These are phyloP conservation scores for Petunia axillaris DNA, from an alignment of 257 asterid species.

Conservation along the genomic window DNA sequence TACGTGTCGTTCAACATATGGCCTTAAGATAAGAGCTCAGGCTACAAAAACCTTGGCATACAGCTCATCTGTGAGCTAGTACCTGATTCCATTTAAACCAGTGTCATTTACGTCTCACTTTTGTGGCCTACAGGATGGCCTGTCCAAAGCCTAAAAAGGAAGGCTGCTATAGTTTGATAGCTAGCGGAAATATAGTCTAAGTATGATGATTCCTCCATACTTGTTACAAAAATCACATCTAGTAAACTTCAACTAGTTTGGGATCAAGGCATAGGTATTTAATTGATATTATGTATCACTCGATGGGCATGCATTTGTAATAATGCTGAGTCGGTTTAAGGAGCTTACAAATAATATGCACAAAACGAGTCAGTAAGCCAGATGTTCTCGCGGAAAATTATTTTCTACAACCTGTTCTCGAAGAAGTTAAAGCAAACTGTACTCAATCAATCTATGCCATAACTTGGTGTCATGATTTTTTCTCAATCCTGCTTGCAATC, in stretches of 20 bases:
- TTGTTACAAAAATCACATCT: conserved; percentile 1
- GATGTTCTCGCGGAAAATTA: not conserved
- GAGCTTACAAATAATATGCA: conserved; percentile 13
- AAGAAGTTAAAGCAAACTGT: not conserved
- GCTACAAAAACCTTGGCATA: not conserved
- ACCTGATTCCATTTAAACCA: not conserved
- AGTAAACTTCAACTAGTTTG: not conserved
- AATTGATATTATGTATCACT: not conserved
- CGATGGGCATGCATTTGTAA: not conserved
- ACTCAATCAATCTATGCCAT: not conserved
- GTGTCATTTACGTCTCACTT: not conserved
- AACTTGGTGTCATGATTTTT: not conserved
- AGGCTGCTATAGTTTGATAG: not conserved
- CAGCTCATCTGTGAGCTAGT: not conserved
- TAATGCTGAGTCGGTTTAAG: not conserved
- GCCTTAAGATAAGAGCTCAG: not conserved
- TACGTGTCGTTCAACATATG: not conserved
- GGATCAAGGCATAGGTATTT: not conserved
- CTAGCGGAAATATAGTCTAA: not conserved
- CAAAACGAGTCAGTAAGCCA: not conserved
- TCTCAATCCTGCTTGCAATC: not conserved
- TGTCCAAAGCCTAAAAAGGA: not conserved
- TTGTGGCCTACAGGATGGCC: not conserved
- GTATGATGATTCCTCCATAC: not conserved
- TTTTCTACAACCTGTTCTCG: not conserved